Conservation (phyloP, 225 moss, liverwort and hornwort species). For the Bryoerythrophyllum caledonicum region DNA sequence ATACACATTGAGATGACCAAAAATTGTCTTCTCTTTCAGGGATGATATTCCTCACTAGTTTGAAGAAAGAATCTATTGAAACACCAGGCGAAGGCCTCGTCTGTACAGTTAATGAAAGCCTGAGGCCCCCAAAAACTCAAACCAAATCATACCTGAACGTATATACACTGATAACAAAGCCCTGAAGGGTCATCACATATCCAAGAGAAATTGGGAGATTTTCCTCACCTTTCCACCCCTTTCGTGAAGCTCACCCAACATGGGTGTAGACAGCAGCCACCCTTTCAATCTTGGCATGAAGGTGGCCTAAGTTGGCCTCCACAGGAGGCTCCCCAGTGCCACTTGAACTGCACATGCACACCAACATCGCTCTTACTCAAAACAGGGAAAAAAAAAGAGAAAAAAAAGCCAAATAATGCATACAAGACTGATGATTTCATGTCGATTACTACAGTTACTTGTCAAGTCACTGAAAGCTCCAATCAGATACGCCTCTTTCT, state of each 20-base stretch:
- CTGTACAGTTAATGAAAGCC: slow-evolving; percentile 21
- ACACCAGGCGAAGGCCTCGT: slow-evolving; percentile 11
- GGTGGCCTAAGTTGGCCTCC: slow-evolving; percentile 51
- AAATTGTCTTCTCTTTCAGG: no score
- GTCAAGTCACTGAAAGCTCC: no score
- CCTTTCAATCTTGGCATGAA: slow-evolving; percentile 52
- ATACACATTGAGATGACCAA: no score
- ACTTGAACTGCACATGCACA: slow-evolving; percentile 40
- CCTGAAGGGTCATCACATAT: slow-evolving; percentile 16
- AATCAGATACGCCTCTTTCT: no score
- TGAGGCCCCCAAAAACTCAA: neutral
- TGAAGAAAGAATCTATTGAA: slow-evolving; percentile 10
- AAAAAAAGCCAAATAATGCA: neutral
- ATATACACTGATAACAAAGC: slow-evolving; percentile 19
- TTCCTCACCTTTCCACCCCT: neutral
- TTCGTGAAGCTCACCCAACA: slow-evolving; percentile 32
- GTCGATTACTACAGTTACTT: no score
- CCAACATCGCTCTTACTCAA: neutral
- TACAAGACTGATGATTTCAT: neutral
- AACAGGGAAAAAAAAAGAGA: neutral
- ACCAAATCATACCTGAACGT: slow-evolving; percentile 10
- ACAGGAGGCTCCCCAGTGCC: slow-evolving; percentile 44
- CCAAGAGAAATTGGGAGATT: slow-evolving; percentile 2
- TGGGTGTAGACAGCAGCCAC: slow-evolving; percentile 63
- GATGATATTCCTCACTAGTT: neutral